Base-by-base conservation (phyloP, 495 filamentous ascomycete species). In the Hypoxylon crocopeplum region DNA sequence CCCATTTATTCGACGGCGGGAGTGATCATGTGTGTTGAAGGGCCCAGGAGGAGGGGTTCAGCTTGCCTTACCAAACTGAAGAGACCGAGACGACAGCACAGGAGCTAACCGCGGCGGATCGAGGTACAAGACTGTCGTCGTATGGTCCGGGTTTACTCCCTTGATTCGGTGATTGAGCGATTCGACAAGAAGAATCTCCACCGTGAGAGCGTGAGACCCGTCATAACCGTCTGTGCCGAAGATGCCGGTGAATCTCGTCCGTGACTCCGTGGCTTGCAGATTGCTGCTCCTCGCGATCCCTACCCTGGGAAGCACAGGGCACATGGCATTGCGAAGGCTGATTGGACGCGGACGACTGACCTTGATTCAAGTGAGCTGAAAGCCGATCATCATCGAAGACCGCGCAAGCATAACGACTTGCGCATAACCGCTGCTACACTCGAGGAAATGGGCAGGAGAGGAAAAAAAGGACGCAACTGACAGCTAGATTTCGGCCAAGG, bases 221-320 rank as follows among this genome's bases (percentile, higher is more conserved):
- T 27, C 24, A 27, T 27, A 49, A 34, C 34, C 30, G 30, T 48
- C 55, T 47, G 54, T 64, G 61, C 61, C 61, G 61, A 64, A 64
- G 55, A 64, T 64, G 61, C 61, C 61, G 55, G 55, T 47, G 61
- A 55, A 48, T 64, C 45, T 59, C n/a, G 55, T 56, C 55, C 46
- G 55, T 49, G 44, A 51, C 44, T 55, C 55, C 55, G 61, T 59
- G 55, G 61, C 61, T 64, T 59, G 55, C 55, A 55, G 24, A 40
- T 57, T 21, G 32, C 22, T 45, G 13, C 36, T 56, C 40, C 22
- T 52, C 53, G 17, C 46, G 46, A 29, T 48, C 22, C 61, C 36
- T 64, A 47, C 30, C 44, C 55, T 49, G 29, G 50, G 17, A 58
- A 29, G 22, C 51, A 54, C 44, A 51, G 29, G 37, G 42, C 48